A percentile compares a stretch with the other conserved stretches of the same genome.
phyloP scores from a whole-genome alignment of 2,329 filamentous ascomycete genomes.

The Ustulina deusta region DNA sequence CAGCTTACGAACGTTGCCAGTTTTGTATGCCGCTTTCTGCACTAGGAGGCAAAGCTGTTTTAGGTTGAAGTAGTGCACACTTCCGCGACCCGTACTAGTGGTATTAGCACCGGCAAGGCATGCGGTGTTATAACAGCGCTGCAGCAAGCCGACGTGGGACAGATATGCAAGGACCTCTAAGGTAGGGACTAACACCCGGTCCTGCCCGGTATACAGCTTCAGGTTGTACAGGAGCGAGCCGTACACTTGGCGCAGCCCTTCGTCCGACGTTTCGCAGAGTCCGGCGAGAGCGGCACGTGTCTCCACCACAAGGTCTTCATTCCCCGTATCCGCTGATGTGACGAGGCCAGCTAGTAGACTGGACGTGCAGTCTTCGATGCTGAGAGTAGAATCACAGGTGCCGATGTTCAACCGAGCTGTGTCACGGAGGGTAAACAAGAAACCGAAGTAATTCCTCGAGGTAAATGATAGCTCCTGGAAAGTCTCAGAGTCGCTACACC shows the following conservation, averaged over 20 bases:
- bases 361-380: constrained; percentile 58
- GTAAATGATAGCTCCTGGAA: constrained; percentile 64
- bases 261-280: constrained; percentile 60
- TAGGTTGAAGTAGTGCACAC: constrained; percentile 55
- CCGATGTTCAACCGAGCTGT: constrained; percentile 54
- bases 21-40: constrained; percentile 86
- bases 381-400: constrained; percentile 50
- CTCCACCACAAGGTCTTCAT: constrained; percentile 78
- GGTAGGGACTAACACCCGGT: constrained; percentile 79
- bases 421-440: constrained; percentile 62
- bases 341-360: constrained; percentile 75
- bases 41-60: constrained; percentile 75
- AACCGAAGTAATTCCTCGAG: constrained; percentile 69
- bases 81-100: constrained; percentile 20
- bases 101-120: not conserved
- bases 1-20: constrained; percentile 83
- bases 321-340: constrained; percentile 81
- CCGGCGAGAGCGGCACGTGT: constrained; percentile 73
- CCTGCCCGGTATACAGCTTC: constrained; percentile 65
- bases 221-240: constrained; percentile 67
- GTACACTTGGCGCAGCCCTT: constrained; percentile 60
- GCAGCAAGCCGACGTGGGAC: constrained; percentile 70
- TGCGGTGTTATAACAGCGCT: constrained; percentile 46
- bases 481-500: constrained; percentile 50
- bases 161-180: constrained; percentile 84